Base-by-base conservation (phyloP, 768 basidiomycete species). In the Flagelloscypha sp. region DNA sequence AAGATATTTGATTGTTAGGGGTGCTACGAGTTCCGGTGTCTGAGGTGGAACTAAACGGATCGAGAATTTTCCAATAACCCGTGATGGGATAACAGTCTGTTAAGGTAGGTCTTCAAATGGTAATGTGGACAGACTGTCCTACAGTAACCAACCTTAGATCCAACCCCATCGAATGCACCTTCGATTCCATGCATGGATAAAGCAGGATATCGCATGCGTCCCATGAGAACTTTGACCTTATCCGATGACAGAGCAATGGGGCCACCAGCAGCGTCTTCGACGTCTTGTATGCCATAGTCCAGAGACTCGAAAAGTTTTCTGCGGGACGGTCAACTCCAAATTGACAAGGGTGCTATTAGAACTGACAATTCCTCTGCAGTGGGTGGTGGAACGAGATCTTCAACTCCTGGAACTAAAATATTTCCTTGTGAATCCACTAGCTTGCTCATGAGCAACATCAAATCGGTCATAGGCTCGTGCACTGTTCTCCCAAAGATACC, bases 11-110 rank as follows among this genome's bases (percentile, higher is more conserved):
- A 57, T 52, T 28, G 84, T 81, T 29, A 76, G 58, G 19, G 66
- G 63, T 41, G 69, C 65, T 38, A 81, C 66, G 19, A 57, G 58
- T 7, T 73, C 73, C 2, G 81, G 76, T 3, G 70, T 72, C 54
- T 83, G 74, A 36, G 81, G 71, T 6, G 84, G 84, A 0, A 84
- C 83, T 23, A 73, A 59, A 16, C 67, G 84, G 57, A 98, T 85
- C 49, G 88, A 92, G 68, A 95, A 98, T 60, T 95, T 95, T 27
- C 92, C 92, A 23, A 72, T 56, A 8, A 84, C 87, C 40, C 79
- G 78, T 20, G 89, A 87, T 0, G 93, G 93, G 39, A 97, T 98
- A 50, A 97, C 93, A 0, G 93, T 97, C 74, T 89, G 18, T 21
- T 16, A 33, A 19, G 5, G 31, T 19, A 40, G 12, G 21, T 25